These are phyloP conservation scores for Colletotrichum neosansevieriae DNA, from an alignment of 2,329 filamentous ascomycete species.

Conservation along the genomic window DNA sequence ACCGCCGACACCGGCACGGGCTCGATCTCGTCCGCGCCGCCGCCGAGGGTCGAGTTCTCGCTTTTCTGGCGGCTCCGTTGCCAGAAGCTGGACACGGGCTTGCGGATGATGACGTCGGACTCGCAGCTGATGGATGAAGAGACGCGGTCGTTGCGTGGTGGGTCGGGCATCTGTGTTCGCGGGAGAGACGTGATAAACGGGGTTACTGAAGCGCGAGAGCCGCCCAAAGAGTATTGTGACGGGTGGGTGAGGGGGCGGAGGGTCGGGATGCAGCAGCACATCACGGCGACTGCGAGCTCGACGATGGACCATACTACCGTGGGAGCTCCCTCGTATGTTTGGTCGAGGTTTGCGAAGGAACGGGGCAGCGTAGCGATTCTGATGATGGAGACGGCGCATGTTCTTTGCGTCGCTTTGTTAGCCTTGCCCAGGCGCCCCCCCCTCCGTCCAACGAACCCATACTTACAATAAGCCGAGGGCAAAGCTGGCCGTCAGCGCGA, in stretches of 20 bases:
- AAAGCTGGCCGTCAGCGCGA: slow-evolving; percentile 35
- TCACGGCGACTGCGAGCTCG: slow-evolving; percentile 54
- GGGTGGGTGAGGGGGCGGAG: slow-evolving; percentile 46
- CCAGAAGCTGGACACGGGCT: slow-evolving; percentile 26
- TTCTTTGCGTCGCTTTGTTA: slow-evolving; percentile 2
- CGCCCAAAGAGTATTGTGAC: not conserved
- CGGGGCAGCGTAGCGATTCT: slow-evolving; percentile 48
- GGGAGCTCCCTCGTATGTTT: slow-evolving; percentile 49
- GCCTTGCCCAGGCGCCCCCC: too few species aligned
- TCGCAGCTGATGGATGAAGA: slow-evolving; percentile 24
- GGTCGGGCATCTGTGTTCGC: not conserved
- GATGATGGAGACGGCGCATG: slow-evolving; percentile 41
- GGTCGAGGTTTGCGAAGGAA: slow-evolving; percentile 45
- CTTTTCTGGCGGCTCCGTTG: slow-evolving; percentile 22
- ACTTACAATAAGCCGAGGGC: slow-evolving; percentile 40
- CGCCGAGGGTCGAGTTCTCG: slow-evolving; percentile 16
- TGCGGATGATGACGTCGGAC: slow-evolving; percentile 14
- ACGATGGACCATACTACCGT: slow-evolving; percentile 53
- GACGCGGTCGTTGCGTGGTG: not conserved
- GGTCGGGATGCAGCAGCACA: slow-evolving; percentile 55
- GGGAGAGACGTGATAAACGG: not conserved
- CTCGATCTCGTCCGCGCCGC: slow-evolving; percentile 26
- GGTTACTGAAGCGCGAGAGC: too few species aligned
- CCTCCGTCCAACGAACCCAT: not conserved
- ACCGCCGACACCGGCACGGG: not conserved